Percentiles rank a stretch among this genome's conserved stretches.
Evolutionary conservation across 2,329 filamentous ascomycete species (phyloP).

Genomic region (Pestalotiopsis sp.): DNA sequence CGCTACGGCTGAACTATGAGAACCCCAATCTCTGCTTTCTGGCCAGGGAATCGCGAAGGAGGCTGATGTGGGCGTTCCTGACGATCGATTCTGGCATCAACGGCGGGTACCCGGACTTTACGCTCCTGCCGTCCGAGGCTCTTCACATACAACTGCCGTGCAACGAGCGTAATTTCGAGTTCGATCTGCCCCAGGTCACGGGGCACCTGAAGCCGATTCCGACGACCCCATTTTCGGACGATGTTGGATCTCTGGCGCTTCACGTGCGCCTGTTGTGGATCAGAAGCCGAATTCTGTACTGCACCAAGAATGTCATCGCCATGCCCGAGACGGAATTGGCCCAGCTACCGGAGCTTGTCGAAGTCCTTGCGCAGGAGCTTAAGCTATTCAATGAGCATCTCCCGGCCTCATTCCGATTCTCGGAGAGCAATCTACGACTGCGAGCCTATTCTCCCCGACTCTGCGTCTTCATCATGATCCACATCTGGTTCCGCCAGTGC

Average conservation of each 20-base stretch:
- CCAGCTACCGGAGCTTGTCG: slow-evolving; percentile 48
- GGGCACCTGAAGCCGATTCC: slow-evolving; percentile 48
- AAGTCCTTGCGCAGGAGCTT: slow-evolving; percentile 48
- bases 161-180: slow-evolving; percentile 57
- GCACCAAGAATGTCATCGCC: slow-evolving; percentile 47
- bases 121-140: slow-evolving; percentile 47
- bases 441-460: slow-evolving; percentile 60
- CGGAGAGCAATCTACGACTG: slow-evolving; percentile 57
- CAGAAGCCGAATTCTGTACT: slow-evolving; percentile 57
- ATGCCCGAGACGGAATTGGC: slow-evolving; percentile 47
- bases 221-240: slow-evolving; percentile 50
- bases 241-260: slow-evolving; percentile 58
- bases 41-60: slow-evolving; percentile 46
- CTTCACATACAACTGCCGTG: slow-evolving; percentile 47
- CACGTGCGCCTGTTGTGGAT: slow-evolving; percentile 60
- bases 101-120: slow-evolving; percentile 46
- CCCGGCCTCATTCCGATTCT: slow-evolving; percentile 60
- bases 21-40: slow-evolving; percentile 46
- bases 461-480: slow-evolving; percentile 63
- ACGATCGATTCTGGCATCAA: slow-evolving; percentile 47
- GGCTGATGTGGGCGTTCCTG: slow-evolving; percentile 49
- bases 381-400: slow-evolving; percentile 56
- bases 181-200: slow-evolving; percentile 58
- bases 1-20: slow-evolving; percentile 52
- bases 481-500: slow-evolving; percentile 62